Base-by-base conservation (phyloP, 768 basidiomycete genomes). In the Mycena filopes region DNA sequence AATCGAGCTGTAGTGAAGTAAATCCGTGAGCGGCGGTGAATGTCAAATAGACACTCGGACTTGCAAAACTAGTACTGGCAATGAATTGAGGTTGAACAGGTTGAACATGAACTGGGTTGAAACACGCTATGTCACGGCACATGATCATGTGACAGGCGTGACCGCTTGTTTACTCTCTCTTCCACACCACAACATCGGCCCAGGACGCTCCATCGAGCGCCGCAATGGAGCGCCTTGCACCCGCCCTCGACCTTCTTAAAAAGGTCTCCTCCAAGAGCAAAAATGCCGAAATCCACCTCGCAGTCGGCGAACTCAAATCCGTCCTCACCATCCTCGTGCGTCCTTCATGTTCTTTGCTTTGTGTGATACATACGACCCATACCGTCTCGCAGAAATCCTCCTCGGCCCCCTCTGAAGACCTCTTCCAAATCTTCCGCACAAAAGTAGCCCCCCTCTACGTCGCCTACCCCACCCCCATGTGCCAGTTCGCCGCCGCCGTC, bases 401-500 rank as follows among this genome's bases (percentile, higher is more conserved):
- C 13, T 43, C 57, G 25, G 13, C 33, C 38, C 10, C 20, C n/a
- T 47, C 42, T 31, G 10, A 21, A 40, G 28, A 16, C 15, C 42
- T 68, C 46, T 53, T 8, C n/a, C 23, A 26, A 1, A 46, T 55
- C 20, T 62, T 65, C 55, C 28, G 20, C 45, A 28, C 38, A 13
- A 42, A 55, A 2, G 33, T 68, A 4, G 8, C 25, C 25, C 21
- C 42, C 5, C 23, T 68, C n/a, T 68, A 64, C 28, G 12, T 31
- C 3, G 61, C 62, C n/a, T 60, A 40, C 38, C 62, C 58, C 28
- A 12, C 18, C 18, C 58, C 25, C 2, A 68, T 63, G 54, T 49
- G 49, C 41, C 40, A 33, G 15, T 60, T 64, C 25, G 54, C 56
- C 25, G 62, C 58, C 10, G 55, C 46, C 11, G 66, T 68, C 18